Evolutionary conservation across 805 yeast species (phyloP), one percentile per base, ranked within the genome.

Genomic region (Wickerhamiella spandovensis): DNA sequence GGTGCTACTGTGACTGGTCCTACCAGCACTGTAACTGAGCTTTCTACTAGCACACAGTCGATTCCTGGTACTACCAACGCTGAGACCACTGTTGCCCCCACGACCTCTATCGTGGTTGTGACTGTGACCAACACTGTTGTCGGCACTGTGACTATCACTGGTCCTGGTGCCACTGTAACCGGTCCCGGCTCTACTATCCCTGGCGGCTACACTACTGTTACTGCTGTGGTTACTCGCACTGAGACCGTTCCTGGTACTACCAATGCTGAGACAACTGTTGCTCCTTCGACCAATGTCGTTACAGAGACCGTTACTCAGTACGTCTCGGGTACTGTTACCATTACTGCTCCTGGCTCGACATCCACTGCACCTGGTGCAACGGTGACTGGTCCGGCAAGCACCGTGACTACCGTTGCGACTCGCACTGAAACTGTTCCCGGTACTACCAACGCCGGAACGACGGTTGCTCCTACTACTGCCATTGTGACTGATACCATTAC

Each of bases 111-210:
- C 7, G 39, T 10, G 20, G 13, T 15, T 39, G 21, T 15, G 6
- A 39, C 43, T 17, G 43, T 39, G 23, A 39, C 43, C 23, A 39
- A 6, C 6, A 39, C 37, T 43, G 25, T n/a, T 10, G n/a, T 43
- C 30, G 30, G 30, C 30, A 25, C 30, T 25, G 30, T 25, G 6
- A 25, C 30, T 25, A 7, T 24, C 22, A 20, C 50, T 5, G 23
- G 17, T 18, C 15, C 13, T 20, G 18, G n/a, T 12, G 18, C 46
- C 5, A 20, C 44, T 20, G 22, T 22, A 8, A 44, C 53, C 13
- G 42, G 41, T n/a, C 57, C 56, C 2, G 56, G 57, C 9, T 46
- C 56, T 3, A 54, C 56, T 5, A 44, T 50, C 10, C 48, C 58
- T 22, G 47, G 48, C 22, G 18, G 18, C 18, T n/a, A 12, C 39